Base-by-base conservation (phyloP, 371 early-diverging fungal species). In the Choanephora cucurbitarum region DNA sequence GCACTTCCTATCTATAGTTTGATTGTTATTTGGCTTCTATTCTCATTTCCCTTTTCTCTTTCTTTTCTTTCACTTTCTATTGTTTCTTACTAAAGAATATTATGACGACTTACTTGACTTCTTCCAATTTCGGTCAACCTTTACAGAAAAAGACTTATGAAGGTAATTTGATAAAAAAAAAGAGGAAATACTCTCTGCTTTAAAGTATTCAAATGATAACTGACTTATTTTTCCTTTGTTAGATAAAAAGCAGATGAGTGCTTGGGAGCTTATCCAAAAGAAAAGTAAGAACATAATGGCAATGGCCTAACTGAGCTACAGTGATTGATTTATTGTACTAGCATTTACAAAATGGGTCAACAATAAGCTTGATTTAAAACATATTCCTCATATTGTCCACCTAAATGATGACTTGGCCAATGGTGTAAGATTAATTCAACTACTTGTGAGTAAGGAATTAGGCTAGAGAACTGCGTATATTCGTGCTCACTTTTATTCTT, bases 341-440 rank as follows among this genome's bases (percentile, higher is more conserved):
- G 87, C 91, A n/a, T 91, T 91, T 58, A 90, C 91, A 17, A 92
- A 91, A 79, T 92, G 90, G 99, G 89, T 96, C 44, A 98, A 97
- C 74, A 93, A 81, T 49, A 92, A 97, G 62, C 79, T 99, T 18
- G 80, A 79, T 45, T 72, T 80, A 41, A 78, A 79, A 22, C 71
- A 79, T 24, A 70, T 86, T 15, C 66, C 79, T 13, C 80, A 87
- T 48, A 87, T 93, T 48, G 64, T 79, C 33, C 76, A 92, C 64
- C 60, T 92, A 24, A 73, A 81, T 46, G 70, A 71, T 3, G 96
- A 93, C 57, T 65, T 96, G 22, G 76, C 91, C 0, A 87, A 88
- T 57, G 99, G 98, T 43, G 93, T 91, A 31, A 84, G 85, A 37
- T 75, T 95, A 23, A 88, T 97, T 48, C 87, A 91, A 50, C 81